Evolutionary conservation across 78 protist genomes (phyloP).

Genomic region (Tieghemostelium lacteum): DNA sequence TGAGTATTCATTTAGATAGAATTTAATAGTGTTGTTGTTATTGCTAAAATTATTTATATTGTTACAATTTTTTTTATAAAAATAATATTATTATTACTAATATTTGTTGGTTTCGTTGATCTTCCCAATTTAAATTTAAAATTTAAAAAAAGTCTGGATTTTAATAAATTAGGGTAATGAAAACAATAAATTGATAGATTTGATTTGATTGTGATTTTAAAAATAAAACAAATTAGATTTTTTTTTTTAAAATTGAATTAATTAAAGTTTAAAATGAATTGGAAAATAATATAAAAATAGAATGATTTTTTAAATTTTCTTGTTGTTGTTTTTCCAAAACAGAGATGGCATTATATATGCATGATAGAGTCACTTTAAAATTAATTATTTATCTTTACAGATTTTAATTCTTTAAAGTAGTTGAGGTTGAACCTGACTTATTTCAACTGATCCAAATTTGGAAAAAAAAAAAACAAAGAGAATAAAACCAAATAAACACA

Average conservation of each 20-base stretch:
- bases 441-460: neutral
- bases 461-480: neutral
- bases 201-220: too few relatives aligned
- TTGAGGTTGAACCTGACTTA: neutral
- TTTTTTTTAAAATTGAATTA: too few relatives aligned
- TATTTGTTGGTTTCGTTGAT: too few relatives aligned
- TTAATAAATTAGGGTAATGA: too few relatives aligned
- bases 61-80: neutral
- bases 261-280: neutral
- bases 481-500: too few relatives aligned
- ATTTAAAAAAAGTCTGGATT: too few relatives aligned
- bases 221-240: too few relatives aligned
- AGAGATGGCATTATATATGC: neutral
- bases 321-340: too few relatives aligned
- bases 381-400: neutral
- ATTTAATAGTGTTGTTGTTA: neutral
- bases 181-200: too few relatives aligned
- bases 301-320: neutral
- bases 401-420: neutral
- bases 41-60: too few relatives aligned
- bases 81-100: too few relatives aligned
- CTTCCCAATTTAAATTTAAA: too few relatives aligned
- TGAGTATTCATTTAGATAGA: neutral
- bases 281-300: neutral
- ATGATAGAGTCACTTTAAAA: neutral